These are phyloP conservation scores for Coffea canephora DNA, from an alignment of 257 asterid species.

Conservation along the genomic window DNA sequence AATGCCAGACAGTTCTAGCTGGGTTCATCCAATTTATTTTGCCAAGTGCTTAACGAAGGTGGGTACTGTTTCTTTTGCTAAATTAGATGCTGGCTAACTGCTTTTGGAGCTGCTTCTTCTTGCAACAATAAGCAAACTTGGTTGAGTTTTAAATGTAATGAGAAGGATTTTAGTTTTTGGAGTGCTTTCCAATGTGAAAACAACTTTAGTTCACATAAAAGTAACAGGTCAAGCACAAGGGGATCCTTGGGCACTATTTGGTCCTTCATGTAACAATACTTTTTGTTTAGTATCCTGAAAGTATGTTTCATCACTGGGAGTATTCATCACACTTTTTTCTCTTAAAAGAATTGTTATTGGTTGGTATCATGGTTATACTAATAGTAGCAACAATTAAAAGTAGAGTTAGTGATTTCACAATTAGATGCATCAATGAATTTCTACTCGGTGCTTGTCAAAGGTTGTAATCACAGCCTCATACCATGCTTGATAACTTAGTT, in stretches of 20 bases:
- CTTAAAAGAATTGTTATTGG: not conserved
- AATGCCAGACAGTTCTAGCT: constrained; percentile 46
- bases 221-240: not conserved
- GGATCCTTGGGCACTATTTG: not conserved
- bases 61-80: constrained; percentile 19
- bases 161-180: not conserved
- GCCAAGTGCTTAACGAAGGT: constrained; percentile 80
- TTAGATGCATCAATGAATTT: not conserved
- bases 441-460: not conserved
- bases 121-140: not conserved
- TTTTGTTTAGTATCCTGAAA: not conserved
- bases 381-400: not conserved
- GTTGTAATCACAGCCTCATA: not conserved
- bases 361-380: not conserved
- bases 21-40: constrained; percentile 73
- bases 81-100: constrained; percentile 15
- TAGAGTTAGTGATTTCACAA: not conserved
- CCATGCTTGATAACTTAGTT: not conserved
- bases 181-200: not conserved
- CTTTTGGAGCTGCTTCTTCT: constrained; percentile 10
- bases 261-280: not conserved
- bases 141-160: not conserved
- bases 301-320: not conserved
- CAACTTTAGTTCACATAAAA: not conserved
- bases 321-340: not conserved